phyloP scores from a whole-genome alignment of 768 basidiomycete species.

The Mycena capillaripes region DNA sequence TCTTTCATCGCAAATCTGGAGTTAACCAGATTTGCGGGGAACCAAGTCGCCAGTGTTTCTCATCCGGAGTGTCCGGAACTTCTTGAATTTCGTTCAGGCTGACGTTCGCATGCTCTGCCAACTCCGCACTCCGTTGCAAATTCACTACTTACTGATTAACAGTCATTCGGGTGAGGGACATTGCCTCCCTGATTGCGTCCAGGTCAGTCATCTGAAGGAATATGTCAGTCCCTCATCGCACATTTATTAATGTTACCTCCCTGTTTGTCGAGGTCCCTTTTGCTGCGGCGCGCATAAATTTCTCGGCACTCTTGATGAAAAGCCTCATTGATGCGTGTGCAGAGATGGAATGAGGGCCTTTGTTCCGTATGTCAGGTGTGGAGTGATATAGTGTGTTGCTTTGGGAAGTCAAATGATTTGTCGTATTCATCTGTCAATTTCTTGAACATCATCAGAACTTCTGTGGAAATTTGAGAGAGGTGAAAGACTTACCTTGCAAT shows the following conservation, averaged over 20 bases:
- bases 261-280: slow-evolving; percentile 4
- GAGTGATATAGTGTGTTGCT: too few relatives aligned
- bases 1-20: too few relatives aligned
- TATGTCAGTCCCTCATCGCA: neutral
- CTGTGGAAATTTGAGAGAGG: too few relatives aligned
- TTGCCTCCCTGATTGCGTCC: slow-evolving; percentile 29
- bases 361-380: too few relatives aligned
- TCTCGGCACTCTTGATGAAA: too few relatives aligned
- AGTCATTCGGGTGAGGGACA: slow-evolving; percentile 32
- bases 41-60: slow-evolving; percentile 21
- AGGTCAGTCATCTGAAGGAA: slow-evolving; percentile 1
- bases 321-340: slow-evolving; percentile 28
- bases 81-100: neutral
- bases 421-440: too few relatives aligned
- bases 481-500: too few relatives aligned
- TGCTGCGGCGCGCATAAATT: slow-evolving; percentile 3
- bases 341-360: slow-evolving; percentile 17
- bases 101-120: slow-evolving; percentile 1
- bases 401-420: too few relatives aligned
- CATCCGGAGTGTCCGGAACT: neutral
- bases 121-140: neutral
- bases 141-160: slow-evolving; percentile 24
- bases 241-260: neutral
- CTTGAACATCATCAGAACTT: too few relatives aligned
- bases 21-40: slow-evolving; percentile 12